Evolutionary conservation across 2,329 filamentous ascomycete genomes (phyloP).

Genomic region (Lomentospora prolificans): DNA sequence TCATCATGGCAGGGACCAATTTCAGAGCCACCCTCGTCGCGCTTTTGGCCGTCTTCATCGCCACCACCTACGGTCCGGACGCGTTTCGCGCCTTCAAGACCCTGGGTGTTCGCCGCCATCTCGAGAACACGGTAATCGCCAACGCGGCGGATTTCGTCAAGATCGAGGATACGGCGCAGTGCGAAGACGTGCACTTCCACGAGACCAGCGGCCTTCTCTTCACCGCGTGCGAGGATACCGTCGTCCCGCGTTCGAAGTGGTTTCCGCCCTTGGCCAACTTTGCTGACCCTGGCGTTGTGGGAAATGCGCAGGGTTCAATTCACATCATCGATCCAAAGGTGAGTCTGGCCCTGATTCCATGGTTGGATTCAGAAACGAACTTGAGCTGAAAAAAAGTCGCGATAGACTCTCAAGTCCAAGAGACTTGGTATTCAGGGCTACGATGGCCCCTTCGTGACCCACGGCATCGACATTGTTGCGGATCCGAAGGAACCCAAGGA

Average conservation of each 20-base stretch:
- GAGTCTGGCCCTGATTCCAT: slow-evolving; percentile 11
- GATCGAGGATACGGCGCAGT: slow-evolving; percentile 43
- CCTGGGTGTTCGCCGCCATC: slow-evolving; percentile 19
- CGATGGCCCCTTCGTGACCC: slow-evolving; percentile 42
- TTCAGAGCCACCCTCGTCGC: neutral
- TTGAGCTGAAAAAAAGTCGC: neutral
- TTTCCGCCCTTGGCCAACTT: slow-evolving; percentile 38
- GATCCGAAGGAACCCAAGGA: slow-evolving; percentile 28
- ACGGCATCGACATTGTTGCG: slow-evolving; percentile 50
- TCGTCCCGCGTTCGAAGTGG: slow-evolving; percentile 34
- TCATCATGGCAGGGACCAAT: neutral
- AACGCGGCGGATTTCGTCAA: slow-evolving; percentile 22
- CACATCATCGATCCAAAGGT: slow-evolving; percentile 45
- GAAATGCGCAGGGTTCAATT: slow-evolving; percentile 31
- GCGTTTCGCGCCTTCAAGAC: slow-evolving; percentile 12
- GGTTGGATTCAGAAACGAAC: neutral
- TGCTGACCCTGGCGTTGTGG: slow-evolving; percentile 25
- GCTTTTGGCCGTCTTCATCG: slow-evolving; percentile 1
- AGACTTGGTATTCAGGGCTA: slow-evolving; percentile 42
- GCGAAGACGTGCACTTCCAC: slow-evolving; percentile 52
- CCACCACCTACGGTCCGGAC: neutral
- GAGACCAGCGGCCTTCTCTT: slow-evolving; percentile 37
- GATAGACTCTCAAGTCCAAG: slow-evolving; percentile 33
- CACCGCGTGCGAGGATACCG: slow-evolving; percentile 42
- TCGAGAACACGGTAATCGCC: slow-evolving; percentile 14